These are phyloP conservation scores for Yarrowia divulgata DNA, from an alignment of 805 yeast genomes.

Conservation along the genomic window DNA sequence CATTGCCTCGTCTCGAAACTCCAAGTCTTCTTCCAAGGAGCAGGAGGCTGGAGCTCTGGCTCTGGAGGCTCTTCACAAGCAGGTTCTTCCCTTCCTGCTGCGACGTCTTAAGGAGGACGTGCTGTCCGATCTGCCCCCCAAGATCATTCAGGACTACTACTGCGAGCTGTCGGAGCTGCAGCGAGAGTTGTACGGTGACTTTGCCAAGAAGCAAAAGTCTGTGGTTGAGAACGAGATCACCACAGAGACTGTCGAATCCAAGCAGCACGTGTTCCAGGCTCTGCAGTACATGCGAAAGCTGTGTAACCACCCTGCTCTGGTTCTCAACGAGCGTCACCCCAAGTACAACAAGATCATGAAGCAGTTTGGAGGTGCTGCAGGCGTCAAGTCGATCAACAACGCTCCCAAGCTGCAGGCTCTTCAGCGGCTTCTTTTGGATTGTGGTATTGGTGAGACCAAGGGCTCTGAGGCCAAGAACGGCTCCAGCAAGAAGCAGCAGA, in stretches of 20 bases:
- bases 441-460: conserved; percentile 79
- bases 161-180: conserved; percentile 94
- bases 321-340: conserved; percentile 82
- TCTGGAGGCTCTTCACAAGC: conserved; percentile 93
- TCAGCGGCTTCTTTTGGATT: conserved; percentile 79
- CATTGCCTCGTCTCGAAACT: conserved; percentile 89
- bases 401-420: conserved; percentile 91
- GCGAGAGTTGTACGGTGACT: conserved; percentile 84
- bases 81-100: conserved; percentile 93
- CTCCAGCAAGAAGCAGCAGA: conserved; percentile 47
- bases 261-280: conserved; percentile 96
- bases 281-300: conserved; percentile 95
- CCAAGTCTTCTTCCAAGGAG: conserved; percentile 88
- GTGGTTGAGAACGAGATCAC: conserved; percentile 64
- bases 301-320: conserved; percentile 96
- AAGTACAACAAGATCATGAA: conserved; percentile 71
- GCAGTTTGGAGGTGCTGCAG: conserved; percentile 64
- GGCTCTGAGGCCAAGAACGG: conserved; percentile 45
- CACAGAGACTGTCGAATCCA: conserved; percentile 51
- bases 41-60: conserved; percentile 98
- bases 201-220: conserved; percentile 87
- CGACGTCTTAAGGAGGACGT: conserved; percentile 97
- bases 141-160: conserved; percentile 96
- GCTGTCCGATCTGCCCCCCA: conserved; percentile 94
- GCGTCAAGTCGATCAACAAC: conserved; percentile 74